phyloP scores from a whole-genome alignment of 208 protist species.

The Acanthamoeba triangularis region DNA sequence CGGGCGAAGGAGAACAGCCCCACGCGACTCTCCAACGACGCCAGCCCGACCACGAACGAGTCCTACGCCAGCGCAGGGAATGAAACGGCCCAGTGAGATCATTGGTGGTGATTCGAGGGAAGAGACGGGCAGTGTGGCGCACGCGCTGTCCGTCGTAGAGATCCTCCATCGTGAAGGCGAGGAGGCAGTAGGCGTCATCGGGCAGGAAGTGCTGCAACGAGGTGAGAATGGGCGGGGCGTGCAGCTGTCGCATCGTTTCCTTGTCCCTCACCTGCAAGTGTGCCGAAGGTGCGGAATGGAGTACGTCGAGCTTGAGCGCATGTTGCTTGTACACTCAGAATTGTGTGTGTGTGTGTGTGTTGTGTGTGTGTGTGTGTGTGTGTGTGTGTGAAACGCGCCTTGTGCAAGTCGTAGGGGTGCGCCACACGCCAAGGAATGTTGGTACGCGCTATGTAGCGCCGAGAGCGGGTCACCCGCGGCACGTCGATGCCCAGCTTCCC shows the following conservation, averaged over 20 bases:
- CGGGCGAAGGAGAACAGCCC: conserved; percentile 61
- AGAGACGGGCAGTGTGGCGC: not conserved
- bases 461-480: not conserved
- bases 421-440: conserved; percentile 55
- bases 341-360: not conserved
- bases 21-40: conserved; percentile 46
- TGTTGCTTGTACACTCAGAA: too few relatives aligned
- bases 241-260: not conserved
- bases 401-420: conserved; percentile 58
- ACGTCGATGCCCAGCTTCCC: conserved; percentile 25
- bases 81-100: not conserved
- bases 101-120: too few relatives aligned
- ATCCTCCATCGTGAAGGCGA: conserved; percentile 66
- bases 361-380: too few relatives aligned
- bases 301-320: too few relatives aligned
- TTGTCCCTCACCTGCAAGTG: not conserved
- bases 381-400: not conserved
- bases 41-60: conserved; percentile 61
- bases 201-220: conserved; percentile 59
- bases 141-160: conserved; percentile 56
- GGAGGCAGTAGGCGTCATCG: conserved; percentile 36
- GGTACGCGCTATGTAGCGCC: not conserved
- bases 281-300: not conserved
- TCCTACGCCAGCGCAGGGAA: not conserved
- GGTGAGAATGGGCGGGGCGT: conserved; percentile 21